These are phyloP conservation scores for Malus hybrid DNA, from an alignment of 331 rosid species.

Conservation along the genomic window DNA sequence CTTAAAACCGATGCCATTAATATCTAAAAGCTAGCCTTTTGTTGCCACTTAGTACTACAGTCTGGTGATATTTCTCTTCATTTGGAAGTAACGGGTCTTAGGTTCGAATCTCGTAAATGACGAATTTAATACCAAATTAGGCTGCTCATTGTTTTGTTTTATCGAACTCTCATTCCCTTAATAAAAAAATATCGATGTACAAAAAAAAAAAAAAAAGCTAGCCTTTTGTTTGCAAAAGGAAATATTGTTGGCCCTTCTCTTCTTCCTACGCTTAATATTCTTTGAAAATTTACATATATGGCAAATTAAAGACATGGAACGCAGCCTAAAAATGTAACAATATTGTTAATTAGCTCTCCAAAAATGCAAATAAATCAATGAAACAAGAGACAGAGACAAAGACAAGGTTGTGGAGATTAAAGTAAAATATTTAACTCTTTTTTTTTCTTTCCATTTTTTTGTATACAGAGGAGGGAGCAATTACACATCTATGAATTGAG, in stretches of 20 bases:
- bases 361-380: not conserved
- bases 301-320: not conserved
- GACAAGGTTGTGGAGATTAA: not conserved
- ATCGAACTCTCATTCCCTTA: fast-evolving
- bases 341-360: not conserved
- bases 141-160: too few species aligned
- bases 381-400: not conserved
- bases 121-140: too few species aligned
- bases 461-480: conserved; percentile 24
- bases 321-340: not conserved
- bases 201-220: not conserved
- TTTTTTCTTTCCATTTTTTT: not conserved
- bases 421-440: not conserved
- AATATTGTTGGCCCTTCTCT: not conserved
- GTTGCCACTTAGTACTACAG: too few species aligned
- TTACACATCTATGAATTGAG: not conserved
- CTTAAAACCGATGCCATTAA: conserved; percentile 4
- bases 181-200: too few species aligned
- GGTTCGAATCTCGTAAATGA: too few species aligned
- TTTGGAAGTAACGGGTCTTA: too few species aligned
- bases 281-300: not conserved
- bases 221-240: not conserved
- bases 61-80: too few species aligned
- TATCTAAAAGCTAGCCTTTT: not conserved
- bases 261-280: not conserved